These are phyloP conservation scores for Rhododendron ferrugineum DNA, from an alignment of 148 eudicot species.

Conservation along the genomic window DNA sequence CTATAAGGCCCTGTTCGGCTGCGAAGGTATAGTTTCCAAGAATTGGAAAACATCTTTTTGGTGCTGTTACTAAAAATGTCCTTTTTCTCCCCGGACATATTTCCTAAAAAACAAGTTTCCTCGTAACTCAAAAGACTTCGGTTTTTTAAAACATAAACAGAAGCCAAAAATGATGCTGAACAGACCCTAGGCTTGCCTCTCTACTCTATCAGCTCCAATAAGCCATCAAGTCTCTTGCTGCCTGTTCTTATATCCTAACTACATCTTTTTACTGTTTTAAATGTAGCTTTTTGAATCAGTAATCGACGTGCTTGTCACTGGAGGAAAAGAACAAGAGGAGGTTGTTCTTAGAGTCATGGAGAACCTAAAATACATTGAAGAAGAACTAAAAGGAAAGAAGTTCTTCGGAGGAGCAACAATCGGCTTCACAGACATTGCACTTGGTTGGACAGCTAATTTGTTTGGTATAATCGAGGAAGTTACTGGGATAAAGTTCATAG, in stretches of 20 bases:
- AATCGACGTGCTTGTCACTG: neutral
- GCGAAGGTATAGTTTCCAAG: neutral
- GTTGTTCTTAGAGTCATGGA: neutral
- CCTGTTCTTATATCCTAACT: neutral
- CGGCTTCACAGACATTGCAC: slow-evolving; percentile 25
- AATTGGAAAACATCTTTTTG: neutral
- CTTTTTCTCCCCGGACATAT: neutral
- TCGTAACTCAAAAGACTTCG: neutral
- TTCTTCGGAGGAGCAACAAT: slow-evolving; percentile 31
- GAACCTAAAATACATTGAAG: slow-evolving; percentile 22
- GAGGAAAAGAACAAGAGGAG: slow-evolving; percentile 18
- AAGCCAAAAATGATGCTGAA: too few species aligned
- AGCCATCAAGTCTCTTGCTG: neutral
- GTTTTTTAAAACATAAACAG: too few species aligned
- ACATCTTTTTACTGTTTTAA: too few species aligned
- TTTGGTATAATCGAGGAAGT: slow-evolving; percentile 5
- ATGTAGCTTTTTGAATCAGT: slow-evolving; percentile 17
- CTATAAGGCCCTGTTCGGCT: too few species aligned
- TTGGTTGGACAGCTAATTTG: neutral
- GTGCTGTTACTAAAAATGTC: neutral
- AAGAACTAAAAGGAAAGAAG: slow-evolving; percentile 18
- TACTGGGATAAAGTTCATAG: slow-evolving; percentile 3
- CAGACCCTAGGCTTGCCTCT: neutral
- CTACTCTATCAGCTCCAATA: neutral
- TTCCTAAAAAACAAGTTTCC: neutral